Percentiles rank a stretch among this genome's conserved stretches.
phyloP scores from a whole-genome alignment of 2,329 filamentous ascomycete genomes.

The Ophidiomyces ophidiicola region DNA sequence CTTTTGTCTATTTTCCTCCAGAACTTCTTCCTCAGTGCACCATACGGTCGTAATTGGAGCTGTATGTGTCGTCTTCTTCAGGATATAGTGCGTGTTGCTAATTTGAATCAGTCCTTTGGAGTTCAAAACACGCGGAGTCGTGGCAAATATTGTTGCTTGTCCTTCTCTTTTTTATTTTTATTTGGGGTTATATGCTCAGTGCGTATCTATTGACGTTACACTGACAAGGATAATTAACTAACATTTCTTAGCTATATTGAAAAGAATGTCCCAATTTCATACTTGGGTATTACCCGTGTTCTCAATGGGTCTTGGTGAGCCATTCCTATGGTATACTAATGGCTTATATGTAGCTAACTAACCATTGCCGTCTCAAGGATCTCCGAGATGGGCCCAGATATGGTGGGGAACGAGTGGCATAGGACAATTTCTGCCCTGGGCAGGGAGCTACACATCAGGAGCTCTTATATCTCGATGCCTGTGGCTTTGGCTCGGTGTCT shows the following conservation, averaged over 20 bases:
- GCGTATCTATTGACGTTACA: not conserved
- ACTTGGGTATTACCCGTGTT: slow-evolving; percentile 57
- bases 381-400: slow-evolving; percentile 56
- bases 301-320: slow-evolving; percentile 47
- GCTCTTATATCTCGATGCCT: slow-evolving; percentile 46
- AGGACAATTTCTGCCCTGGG: slow-evolving; percentile 52
- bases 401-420: slow-evolving; percentile 52
- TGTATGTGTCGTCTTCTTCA: slow-evolving; percentile 28
- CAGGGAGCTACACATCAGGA: slow-evolving; percentile 41
- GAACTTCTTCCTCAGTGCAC: slow-evolving; percentile 55
- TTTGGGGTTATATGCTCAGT: slow-evolving; percentile 40
- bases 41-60: slow-evolving; percentile 55
- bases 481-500: slow-evolving; percentile 56
- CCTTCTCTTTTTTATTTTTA: slow-evolving; percentile 38
- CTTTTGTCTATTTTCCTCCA: slow-evolving; percentile 52
- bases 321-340: not conserved
- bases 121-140: slow-evolving; percentile 41
- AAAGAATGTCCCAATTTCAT: slow-evolving; percentile 46
- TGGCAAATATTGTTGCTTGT: slow-evolving; percentile 47
- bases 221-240: not conserved
- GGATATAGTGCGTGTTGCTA: not conserved
- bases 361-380: slow-evolving; percentile 24
- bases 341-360: not conserved
- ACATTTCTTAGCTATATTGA: slow-evolving; percentile 38
- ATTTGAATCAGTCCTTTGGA: slow-evolving; percentile 40